phyloP scores from a whole-genome alignment of 208 protist genomes.

The Leishmania turanica region DNA sequence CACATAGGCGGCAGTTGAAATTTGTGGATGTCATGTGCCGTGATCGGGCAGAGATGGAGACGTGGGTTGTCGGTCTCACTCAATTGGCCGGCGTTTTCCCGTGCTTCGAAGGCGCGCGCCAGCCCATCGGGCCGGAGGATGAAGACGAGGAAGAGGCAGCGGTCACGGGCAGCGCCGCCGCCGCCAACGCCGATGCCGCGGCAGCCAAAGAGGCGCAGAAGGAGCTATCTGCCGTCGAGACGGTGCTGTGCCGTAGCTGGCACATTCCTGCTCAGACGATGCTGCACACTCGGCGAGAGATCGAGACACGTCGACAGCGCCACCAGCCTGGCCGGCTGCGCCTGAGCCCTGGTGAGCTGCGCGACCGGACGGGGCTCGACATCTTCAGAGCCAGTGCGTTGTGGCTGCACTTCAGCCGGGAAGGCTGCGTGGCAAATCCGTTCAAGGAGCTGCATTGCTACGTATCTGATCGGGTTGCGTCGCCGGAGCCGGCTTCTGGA shows the following conservation, averaged over 20 bases:
- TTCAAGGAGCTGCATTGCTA: constrained; percentile 39
- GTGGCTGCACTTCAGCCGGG: constrained; percentile 52
- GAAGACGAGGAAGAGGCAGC: not conserved
- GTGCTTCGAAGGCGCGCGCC: not conserved
- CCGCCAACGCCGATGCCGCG: constrained; percentile 9
- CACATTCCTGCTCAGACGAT: constrained; percentile 60
- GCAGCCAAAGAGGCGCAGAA: not conserved
- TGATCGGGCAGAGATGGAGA: constrained; percentile 59
- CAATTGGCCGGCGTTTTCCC: constrained; percentile 32
- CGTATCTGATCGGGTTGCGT: constrained; percentile 8
- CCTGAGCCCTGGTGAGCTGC: constrained; percentile 65
- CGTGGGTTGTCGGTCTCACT: constrained; percentile 75
- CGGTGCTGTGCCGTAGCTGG: constrained; percentile 42
- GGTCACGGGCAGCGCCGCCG: constrained; percentile 18
- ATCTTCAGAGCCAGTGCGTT: constrained; percentile 79
- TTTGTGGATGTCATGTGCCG: constrained; percentile 66
- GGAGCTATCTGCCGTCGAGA: constrained; percentile 23
- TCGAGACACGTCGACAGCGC: constrained; percentile 27
- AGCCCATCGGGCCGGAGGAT: not conserved
- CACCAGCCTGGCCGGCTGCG: constrained; percentile 25
- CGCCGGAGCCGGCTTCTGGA: not conserved
- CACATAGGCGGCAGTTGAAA: not conserved
- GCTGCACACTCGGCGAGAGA: constrained; percentile 34
- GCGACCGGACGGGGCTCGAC: constrained; percentile 62
- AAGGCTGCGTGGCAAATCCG: constrained; percentile 44